A percentile compares a stretch with the other conserved stretches of the same genome.
Conservation (phyloP, 2,329 filamentous ascomycete genomes). For the Diplodia scrobiculata region DNA sequence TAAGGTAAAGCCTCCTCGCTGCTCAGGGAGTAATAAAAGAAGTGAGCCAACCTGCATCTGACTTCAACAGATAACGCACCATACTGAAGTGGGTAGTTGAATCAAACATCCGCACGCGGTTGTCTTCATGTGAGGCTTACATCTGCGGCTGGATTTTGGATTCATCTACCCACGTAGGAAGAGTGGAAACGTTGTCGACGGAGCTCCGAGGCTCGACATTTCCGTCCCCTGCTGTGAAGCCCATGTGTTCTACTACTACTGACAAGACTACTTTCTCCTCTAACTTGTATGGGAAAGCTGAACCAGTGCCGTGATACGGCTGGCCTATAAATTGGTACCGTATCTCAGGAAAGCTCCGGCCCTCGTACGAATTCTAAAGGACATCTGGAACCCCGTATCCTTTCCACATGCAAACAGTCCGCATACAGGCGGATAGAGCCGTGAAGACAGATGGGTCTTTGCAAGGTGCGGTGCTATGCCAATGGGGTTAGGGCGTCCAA, state of each 20-base stretch:
- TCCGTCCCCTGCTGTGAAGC: neutral
- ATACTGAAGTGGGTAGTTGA: too few relatives aligned
- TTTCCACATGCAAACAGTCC: neutral
- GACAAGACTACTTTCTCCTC: neutral
- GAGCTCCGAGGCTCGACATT: too few relatives aligned
- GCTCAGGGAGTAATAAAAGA: too few relatives aligned
- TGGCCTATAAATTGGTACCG: neutral
- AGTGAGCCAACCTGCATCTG: too few relatives aligned
- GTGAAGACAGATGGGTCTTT: neutral
- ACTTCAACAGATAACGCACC: too few relatives aligned
- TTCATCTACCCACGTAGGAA: too few relatives aligned
- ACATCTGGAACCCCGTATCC: neutral
- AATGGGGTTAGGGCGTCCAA: neutral
- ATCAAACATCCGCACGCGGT: too few relatives aligned
- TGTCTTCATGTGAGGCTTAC: too few relatives aligned
- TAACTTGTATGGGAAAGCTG: neutral
- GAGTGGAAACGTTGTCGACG: too few relatives aligned
- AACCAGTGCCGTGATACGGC: neutral
- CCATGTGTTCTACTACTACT: neutral
- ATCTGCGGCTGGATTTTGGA: too few relatives aligned
- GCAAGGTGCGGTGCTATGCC: neutral
- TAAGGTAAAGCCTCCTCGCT: too few relatives aligned
- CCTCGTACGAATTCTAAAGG: neutral
- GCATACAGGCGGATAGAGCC: neutral
- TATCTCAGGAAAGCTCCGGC: neutral